These are phyloP conservation scores for Imleria badia DNA, from an alignment of 768 basidiomycete genomes.

Conservation along the genomic window DNA sequence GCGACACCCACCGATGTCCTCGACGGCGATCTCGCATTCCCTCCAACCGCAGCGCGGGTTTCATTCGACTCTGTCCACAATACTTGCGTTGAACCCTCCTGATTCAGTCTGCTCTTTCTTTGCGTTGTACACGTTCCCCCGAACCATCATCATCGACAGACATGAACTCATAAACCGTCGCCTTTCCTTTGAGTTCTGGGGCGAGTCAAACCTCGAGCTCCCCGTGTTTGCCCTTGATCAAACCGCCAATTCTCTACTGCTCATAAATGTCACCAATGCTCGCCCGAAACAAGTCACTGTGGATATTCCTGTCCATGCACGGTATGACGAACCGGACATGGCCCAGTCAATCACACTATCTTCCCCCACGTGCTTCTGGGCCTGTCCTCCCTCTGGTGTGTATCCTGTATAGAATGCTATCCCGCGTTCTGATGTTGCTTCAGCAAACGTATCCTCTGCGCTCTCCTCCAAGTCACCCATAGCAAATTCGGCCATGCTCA, in stretches of 20 bases:
- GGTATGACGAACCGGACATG: slow-evolving; percentile 37
- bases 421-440: slow-evolving; percentile 2
- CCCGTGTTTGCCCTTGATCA: slow-evolving; percentile 39
- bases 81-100: slow-evolving; percentile 12
- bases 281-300: slow-evolving; percentile 16
- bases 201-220: slow-evolving; percentile 42
- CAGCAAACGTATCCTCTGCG: slow-evolving; percentile 1
- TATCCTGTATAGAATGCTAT: not conserved
- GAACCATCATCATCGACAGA: slow-evolving; percentile 43
- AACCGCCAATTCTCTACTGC: slow-evolving; percentile 27
- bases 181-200: slow-evolving; percentile 36
- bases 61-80: slow-evolving; percentile 31
- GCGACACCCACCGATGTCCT: slow-evolving; percentile 11
- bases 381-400: slow-evolving; percentile 30
- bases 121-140: slow-evolving; percentile 37
- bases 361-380: slow-evolving; percentile 34
- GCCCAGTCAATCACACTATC: slow-evolving; percentile 23
- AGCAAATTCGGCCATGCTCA: slow-evolving; percentile 24
- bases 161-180: slow-evolving; percentile 40
- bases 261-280: slow-evolving; percentile 28
- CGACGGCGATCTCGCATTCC: slow-evolving; percentile 15
- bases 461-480: slow-evolving; percentile 21
- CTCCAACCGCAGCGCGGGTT: slow-evolving; percentile 28
- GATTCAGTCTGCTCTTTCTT: slow-evolving; percentile 28
- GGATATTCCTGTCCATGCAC: slow-evolving; percentile 44